Percentiles rank a stretch among this genome's conserved stretches.
Evolutionary conservation across 768 basidiomycete species (phyloP).

Genomic region (Lepiota venenata): DNA sequence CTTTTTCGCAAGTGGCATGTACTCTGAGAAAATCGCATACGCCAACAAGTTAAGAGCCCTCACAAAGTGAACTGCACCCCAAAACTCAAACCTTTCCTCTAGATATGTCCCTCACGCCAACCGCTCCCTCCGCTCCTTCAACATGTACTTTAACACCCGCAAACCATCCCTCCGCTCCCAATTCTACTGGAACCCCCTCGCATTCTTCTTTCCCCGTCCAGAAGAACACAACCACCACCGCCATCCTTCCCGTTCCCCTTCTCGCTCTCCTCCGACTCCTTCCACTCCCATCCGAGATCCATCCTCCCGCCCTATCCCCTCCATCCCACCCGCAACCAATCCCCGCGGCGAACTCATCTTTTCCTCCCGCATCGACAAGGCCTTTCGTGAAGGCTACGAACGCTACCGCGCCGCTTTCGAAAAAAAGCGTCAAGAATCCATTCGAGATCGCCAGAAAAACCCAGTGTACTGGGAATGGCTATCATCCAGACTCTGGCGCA

Average conservation of each 20-base stretch:
- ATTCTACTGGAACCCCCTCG: constrained; percentile 49
- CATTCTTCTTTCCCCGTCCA: constrained; percentile 56
- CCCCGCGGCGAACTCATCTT: constrained; percentile 97
- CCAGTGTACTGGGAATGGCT: too few relatives aligned
- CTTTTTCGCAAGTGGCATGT: constrained; percentile 97
- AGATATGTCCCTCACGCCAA: constrained; percentile 98
- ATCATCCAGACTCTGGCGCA: too few relatives aligned
- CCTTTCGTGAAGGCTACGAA: constrained; percentile 90
- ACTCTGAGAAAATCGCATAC: constrained; percentile 93
- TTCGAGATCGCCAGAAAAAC: constrained; percentile 27
- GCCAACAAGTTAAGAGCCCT: constrained; percentile 64
- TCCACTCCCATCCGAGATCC: constrained; percentile 30
- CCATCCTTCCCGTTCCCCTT: constrained; percentile 32
- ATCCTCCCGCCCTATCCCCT: constrained; percentile 54
- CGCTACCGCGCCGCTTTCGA: constrained; percentile 89
- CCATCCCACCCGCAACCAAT: constrained; percentile 87
- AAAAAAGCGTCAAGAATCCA: constrained; percentile 63
- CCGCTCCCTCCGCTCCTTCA: constrained; percentile 84
- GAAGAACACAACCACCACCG: constrained; percentile 20
- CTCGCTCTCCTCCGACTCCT: constrained; percentile 28
- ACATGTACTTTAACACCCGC: constrained; percentile 96
- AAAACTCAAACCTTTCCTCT: neutral
- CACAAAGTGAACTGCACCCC: neutral
- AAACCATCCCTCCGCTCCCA: constrained; percentile 68
- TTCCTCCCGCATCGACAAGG: constrained; percentile 77